These are phyloP conservation scores for Pelargonium citronellum DNA, from an alignment of 441 rosid species.

Conservation along the genomic window DNA sequence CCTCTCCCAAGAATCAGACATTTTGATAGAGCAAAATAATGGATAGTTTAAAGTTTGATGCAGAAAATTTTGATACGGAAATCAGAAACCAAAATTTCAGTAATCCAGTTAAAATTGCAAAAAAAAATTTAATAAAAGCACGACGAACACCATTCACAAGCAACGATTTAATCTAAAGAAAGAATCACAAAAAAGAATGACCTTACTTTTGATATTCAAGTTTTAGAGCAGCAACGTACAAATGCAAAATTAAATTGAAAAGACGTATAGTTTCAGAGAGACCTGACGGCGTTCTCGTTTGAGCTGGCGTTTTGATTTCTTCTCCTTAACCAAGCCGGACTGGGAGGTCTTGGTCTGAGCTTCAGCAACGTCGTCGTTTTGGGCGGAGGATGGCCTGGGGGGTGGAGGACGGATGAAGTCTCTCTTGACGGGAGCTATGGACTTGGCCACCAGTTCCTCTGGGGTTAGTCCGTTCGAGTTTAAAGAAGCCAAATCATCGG, in stretches of 20 bases:
- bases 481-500: not conserved
- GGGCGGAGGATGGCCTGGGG: conserved; percentile 28
- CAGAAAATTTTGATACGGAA: not conserved
- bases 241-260: not conserved
- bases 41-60: not conserved
- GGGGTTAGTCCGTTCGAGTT: conserved; percentile 39
- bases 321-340: conserved; percentile 49
- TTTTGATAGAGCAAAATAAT: not conserved
- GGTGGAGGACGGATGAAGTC: conserved; percentile 71
- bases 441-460: conserved; percentile 69
- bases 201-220: no score
- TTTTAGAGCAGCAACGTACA: no score
- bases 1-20: not conserved
- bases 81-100: no score
- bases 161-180: no score
- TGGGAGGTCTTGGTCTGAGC: conserved; percentile 25
- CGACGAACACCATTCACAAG: no score
- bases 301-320: conserved; percentile 84
- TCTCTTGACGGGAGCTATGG: conserved; percentile 69
- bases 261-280: not conserved
- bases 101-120: no score
- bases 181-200: no score
- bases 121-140: no score
- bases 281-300: conserved; percentile 86
- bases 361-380: conserved; percentile 28